phyloP scores from a whole-genome alignment of 2,329 filamentous ascomycete species.

The Talaromyces rugulosus region DNA sequence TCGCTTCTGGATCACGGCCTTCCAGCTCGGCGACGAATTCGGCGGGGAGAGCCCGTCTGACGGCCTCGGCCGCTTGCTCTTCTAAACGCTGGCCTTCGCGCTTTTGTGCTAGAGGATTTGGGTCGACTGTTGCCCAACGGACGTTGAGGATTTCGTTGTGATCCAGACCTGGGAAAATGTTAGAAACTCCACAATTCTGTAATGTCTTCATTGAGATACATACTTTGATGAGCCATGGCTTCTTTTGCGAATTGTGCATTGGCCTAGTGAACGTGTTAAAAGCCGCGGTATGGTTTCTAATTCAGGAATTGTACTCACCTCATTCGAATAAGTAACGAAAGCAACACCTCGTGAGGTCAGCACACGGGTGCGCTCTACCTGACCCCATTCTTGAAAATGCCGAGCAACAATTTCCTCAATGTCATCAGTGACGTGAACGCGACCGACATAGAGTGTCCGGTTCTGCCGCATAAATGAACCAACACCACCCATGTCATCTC shows the following conservation, averaged over 20 bases:
- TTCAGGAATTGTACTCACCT: constrained; percentile 33
- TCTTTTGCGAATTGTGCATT: constrained; percentile 90
- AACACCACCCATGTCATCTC: constrained; percentile 97
- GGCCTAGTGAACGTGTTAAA: constrained; percentile 35
- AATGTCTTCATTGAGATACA: neutral
- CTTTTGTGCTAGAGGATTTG: constrained; percentile 91
- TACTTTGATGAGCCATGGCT: constrained; percentile 85
- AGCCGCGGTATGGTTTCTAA: neutral
- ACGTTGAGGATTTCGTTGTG: constrained; percentile 93
- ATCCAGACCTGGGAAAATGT: constrained; percentile 55
- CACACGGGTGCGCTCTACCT: constrained; percentile 81
- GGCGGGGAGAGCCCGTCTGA: constrained; percentile 78
- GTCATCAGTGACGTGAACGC: constrained; percentile 93
- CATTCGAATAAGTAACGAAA: constrained; percentile 91
- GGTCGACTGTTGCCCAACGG: constrained; percentile 93
- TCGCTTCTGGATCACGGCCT: constrained; percentile 78
- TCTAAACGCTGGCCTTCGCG: constrained; percentile 84
- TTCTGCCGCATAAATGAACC: constrained; percentile 93
- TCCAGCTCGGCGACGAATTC: constrained; percentile 93
- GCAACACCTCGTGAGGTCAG: constrained; percentile 85
- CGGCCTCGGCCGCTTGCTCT: constrained; percentile 93
- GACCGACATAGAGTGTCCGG: constrained; percentile 84
- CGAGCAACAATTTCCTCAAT: constrained; percentile 94
- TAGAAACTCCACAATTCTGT: neutral
- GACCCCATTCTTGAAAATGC: constrained; percentile 96